A percentile compares a stretch with the other conserved stretches of the same genome.
phyloP scores from a whole-genome alignment of 306 rosid genomes.

The Casuarina glauca region DNA sequence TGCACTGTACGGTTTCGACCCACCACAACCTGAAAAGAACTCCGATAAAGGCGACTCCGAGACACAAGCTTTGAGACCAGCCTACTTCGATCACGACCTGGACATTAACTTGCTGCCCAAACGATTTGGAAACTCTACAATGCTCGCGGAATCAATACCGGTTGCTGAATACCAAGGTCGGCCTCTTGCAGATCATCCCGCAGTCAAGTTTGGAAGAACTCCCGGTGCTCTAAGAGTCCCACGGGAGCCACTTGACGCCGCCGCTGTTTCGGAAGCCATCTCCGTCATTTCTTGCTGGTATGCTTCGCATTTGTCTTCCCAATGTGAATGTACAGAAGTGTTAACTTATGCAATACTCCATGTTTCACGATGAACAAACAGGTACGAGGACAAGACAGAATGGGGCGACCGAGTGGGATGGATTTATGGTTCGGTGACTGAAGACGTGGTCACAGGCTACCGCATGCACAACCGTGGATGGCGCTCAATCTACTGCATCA shows the following conservation, averaged over 20 bases:
- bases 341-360: not conserved
- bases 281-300: conserved; percentile 87
- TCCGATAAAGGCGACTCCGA: conserved; percentile 21
- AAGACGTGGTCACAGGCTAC: conserved; percentile 58
- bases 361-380: conserved; percentile 5
- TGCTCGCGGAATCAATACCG: conserved; percentile 63
- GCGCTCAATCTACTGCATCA: conserved; percentile 53
- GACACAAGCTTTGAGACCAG: conserved; percentile 38
- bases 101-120: conserved; percentile 66
- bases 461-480: conserved; percentile 62
- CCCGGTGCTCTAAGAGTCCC: conserved; percentile 65
- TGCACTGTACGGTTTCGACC: conserved; percentile 83
- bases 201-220: conserved; percentile 65
- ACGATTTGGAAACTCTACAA: conserved; percentile 79
- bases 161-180: conserved; percentile 74
- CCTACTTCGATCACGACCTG: conserved; percentile 60
- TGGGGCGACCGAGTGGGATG: conserved; percentile 61
- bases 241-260: conserved; percentile 81
- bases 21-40: conserved; percentile 46
- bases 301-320: not conserved
- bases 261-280: conserved; percentile 72
- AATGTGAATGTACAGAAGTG: not conserved
- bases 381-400: conserved; percentile 62
- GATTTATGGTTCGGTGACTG: conserved; percentile 60
- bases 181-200: conserved; percentile 75